phyloP scores from a whole-genome alignment of 1,284 basidiomycete genomes.

The Boletus sp. region DNA sequence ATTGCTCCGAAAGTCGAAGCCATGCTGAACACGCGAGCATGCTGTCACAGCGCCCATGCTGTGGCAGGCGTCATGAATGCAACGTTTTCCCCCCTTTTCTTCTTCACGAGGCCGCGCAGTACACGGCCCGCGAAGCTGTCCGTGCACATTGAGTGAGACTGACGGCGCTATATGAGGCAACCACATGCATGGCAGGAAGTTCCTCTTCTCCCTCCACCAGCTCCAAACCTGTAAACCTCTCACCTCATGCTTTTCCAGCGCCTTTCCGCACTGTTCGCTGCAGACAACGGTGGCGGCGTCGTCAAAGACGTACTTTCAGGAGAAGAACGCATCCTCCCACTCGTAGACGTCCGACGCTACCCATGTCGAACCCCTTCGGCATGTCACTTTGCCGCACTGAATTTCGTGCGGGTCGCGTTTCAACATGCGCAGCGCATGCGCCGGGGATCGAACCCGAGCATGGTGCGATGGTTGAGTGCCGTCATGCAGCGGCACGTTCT shows the following conservation, averaged over 20 bases:
- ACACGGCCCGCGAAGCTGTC: not conserved
- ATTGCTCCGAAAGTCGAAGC: not conserved
- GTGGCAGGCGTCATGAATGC: conserved; percentile 14
- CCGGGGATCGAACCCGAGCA: conserved; percentile 16
- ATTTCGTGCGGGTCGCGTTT: conserved; percentile 34
- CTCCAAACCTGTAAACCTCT: not conserved
- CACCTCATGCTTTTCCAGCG: conserved; percentile 16
- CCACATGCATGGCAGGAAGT: conserved; percentile 1
- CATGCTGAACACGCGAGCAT: not conserved
- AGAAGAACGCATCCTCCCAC: conserved; percentile 24
- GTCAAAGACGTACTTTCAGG: conserved; percentile 27
- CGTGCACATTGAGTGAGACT: conserved; percentile 1
- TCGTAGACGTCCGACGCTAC: conserved; percentile 4
- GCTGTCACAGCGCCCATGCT: conserved; percentile 4
- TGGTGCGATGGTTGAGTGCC: conserved; percentile 30
- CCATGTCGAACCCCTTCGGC: conserved; percentile 15
- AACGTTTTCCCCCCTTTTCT: conserved; percentile 13
- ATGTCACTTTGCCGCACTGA: conserved; percentile 25
- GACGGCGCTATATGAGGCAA: conserved; percentile 18
- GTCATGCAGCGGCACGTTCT: conserved; percentile 14
- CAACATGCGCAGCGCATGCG: conserved; percentile 32
- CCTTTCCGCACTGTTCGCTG: conserved; percentile 10
- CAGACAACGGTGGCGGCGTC: conserved; percentile 3
- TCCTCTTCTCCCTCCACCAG: not conserved
- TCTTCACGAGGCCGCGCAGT: conserved; percentile 8